Base-by-base conservation (phyloP, 331 rosid genomes). In the Erythrophleum ivorense region DNA sequence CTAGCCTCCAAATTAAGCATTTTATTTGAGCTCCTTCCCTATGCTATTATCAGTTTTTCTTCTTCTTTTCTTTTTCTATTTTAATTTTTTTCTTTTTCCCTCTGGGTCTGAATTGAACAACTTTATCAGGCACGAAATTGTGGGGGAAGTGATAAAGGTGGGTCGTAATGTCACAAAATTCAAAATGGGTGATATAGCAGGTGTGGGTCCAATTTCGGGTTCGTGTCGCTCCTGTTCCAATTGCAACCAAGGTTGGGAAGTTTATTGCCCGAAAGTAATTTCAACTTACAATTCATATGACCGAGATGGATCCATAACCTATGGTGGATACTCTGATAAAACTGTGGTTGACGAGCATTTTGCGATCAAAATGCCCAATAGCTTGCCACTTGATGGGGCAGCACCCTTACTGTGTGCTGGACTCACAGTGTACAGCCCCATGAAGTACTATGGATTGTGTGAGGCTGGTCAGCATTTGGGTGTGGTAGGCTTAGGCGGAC, bases 341-440 rank as follows among this genome's bases (percentile, higher is more conserved):
- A 54, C 73, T 10, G 85, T 87, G 29, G 60, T 82, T 31, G 76
- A 87, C 5, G 77, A 82, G 70, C 81, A 72, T 46, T 87, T 68
- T 59, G 81, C 77, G 0, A 7, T 59, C 31, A 21, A 36, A 24
- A 76, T 82, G 4, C 81, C 85, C 5, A 38, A 59, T 9, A 34
- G 41, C 29, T 21, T 82, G 41, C 81, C 81, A 16, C 29, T 76
- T 6, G 78, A 82, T 36, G 71, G 79, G 0, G 83, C 80, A 16
- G 80, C 85, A 1, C 88, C 88, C 6, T 48, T 85, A 4, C 63
- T 85, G 0, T 87, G 91, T 41, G 91, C 91, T 9, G 92, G 92
- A 9, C 36, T 85, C 71, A 85, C 91, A 4, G 89, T 89, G 3
- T 89, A 81, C 46, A 89, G 89, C 58, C 91, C 92, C 34, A 14